Base-by-base conservation (phyloP, 2,329 filamentous ascomycete genomes). In the Plenodomus lindquistii region DNA sequence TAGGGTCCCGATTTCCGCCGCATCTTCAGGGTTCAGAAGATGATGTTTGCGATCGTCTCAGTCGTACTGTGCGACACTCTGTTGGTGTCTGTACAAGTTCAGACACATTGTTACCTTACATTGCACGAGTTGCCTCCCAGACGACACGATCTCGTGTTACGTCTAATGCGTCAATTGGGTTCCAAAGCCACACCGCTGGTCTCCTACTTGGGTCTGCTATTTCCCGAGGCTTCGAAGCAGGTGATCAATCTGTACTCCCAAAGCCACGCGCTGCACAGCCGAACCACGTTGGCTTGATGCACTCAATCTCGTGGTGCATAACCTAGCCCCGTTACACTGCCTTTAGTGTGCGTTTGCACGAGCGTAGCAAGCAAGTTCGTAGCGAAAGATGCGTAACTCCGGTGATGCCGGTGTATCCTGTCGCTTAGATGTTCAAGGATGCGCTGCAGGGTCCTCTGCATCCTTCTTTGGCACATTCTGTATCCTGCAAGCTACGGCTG, bases 271-370 rank as follows among this genome's bases (percentile, higher is more conserved):
- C 41, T 44, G 53, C 48, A 37, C 46, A 46, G 52, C 39, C 46
- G 46, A 42, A 34, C 57, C 65, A 66, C 61, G 60, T 66, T 67
- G 40, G 48, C 27, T 46, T 34, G 36, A 56, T 46, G 57, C 57
- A 52, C 37, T 44, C 51, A 45, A 69, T 62, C 49, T 69, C 66
- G 67, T 62, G 57, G 59, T 70, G 67, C 67, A 70, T 71, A 61
- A 59, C 57, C 64, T 69, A 70, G 67, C 48, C 38, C 36, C 4
- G 57, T 69, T 54, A 47, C 57, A 68, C 63, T 40, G 37, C 60
- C 45, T 52, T 34, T 20, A 34, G 29, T 11, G 38, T 15, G 35
- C 41, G 37, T 49, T 55, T 50, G 47, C 46, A 55, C 52, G 46
- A 53, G 42, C 47, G 55, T 41, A 55, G 48, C 44, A 53, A 21